These are phyloP conservation scores for Allantophomopsis cytisporea DNA, from an alignment of 2,329 filamentous ascomycete genomes.

Conservation along the genomic window DNA sequence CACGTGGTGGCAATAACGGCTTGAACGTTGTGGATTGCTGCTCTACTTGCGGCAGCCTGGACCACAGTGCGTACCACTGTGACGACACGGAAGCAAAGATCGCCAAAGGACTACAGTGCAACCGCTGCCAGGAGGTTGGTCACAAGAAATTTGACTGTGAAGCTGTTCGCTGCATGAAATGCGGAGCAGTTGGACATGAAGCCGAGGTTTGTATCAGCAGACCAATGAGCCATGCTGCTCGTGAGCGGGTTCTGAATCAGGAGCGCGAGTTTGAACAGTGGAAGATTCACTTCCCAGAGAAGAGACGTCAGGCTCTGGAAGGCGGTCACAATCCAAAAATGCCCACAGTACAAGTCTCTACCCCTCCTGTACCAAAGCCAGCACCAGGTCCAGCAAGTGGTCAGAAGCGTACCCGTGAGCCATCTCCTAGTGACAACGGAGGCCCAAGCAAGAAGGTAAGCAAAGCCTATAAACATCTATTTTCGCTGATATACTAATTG, in stretches of 20 bases:
- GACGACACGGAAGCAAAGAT: neutral
- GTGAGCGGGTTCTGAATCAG: neutral
- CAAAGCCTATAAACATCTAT: too few relatives aligned
- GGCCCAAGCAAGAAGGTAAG: too few relatives aligned
- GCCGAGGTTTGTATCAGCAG: neutral
- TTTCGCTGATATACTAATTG: too few relatives aligned
- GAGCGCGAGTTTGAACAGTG: neutral
- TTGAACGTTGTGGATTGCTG: neutral
- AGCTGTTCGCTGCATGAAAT: neutral
- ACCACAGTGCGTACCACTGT: neutral
- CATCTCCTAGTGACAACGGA: too few relatives aligned
- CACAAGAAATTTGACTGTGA: neutral
- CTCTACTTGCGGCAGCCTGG: neutral
- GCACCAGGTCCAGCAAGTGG: too few relatives aligned
- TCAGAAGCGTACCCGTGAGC: too few relatives aligned
- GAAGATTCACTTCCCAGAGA: neutral
- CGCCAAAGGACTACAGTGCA: neutral
- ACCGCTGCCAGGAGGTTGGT: neutral
- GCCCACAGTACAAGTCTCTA: neutral
- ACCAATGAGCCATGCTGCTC: neutral
- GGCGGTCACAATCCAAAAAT: neutral
- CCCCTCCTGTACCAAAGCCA: neutral
- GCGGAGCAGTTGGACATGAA: neutral
- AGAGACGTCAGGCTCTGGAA: neutral
- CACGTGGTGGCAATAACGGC: neutral